Evolutionary conservation across 495 filamentous ascomycete genomes (phyloP).

Genomic region (Hypoxylon rickii): DNA sequence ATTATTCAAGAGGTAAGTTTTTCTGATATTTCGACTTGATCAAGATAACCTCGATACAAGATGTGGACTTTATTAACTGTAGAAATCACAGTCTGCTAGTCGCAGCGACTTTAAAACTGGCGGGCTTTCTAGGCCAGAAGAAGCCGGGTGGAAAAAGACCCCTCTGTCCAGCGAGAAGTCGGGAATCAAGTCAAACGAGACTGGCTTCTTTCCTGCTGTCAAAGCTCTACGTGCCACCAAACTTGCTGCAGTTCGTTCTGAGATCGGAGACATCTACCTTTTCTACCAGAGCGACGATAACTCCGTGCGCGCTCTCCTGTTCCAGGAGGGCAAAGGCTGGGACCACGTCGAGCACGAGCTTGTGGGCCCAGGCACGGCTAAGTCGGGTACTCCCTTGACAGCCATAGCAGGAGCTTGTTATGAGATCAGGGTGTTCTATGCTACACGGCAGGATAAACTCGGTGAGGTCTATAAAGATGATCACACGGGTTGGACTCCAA

Average conservation of each 20-base stretch:
- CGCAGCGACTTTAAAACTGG: background rate
- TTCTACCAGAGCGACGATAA: constrained; percentile 5
- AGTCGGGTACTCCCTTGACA: background rate
- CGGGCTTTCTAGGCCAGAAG: background rate
- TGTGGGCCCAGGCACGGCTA: background rate
- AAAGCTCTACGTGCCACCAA: background rate
- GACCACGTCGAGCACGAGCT: background rate
- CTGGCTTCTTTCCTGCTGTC: background rate
- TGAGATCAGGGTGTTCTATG: constrained; percentile 4
- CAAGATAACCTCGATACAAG: background rate
- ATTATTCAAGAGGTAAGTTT: constrained; percentile 1
- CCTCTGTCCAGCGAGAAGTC: background rate
- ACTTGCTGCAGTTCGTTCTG: constrained; percentile 5
- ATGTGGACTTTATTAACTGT: background rate
- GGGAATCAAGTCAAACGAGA: background rate
- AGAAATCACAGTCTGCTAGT: background rate
- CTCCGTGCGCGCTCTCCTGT: background rate
- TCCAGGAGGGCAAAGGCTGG: constrained; percentile 1
- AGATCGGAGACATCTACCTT: background rate
- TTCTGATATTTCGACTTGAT: background rate
- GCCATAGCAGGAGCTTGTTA: background rate
- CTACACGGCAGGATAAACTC: background rate
- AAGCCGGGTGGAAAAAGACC: constrained; percentile 3
- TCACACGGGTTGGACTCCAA: background rate
- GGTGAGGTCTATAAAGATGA: background rate